Evolutionary conservation across 495 filamentous ascomycete genomes (phyloP), one percentile per base, ranked within the genome.

Genomic region (Penicillium paxilli): DNA sequence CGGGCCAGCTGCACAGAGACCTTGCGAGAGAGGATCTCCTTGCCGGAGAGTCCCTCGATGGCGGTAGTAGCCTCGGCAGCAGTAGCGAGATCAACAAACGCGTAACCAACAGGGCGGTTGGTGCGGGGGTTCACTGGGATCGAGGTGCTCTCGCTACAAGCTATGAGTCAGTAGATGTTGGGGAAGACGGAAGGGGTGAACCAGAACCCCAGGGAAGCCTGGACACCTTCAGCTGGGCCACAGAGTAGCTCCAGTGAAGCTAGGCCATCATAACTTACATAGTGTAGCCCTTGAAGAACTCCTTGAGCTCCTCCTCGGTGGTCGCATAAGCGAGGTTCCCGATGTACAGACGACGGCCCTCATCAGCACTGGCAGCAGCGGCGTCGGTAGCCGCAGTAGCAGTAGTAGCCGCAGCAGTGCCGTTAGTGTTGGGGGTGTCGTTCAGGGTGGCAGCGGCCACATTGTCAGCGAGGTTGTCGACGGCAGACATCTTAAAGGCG

Each of bases 251-350:
- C 19, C 30, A 11, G 0, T 26, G 1, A 24, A 19, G 11, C 16
- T 35, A 3, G 3, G 17, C 35, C 17, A 35, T 37, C 25, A 22
- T 4, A 58, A 89, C 94, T 85, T 85, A 99, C 95, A 99, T 88
- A 77, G 91, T 87, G 86, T 92, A 97, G 75, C 83, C 87, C 79
- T 89, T 89, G 86, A 99, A 99, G 83, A 99, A 99, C 52, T 92
- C 91, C 80, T 92, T 96, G 81, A 99, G 89, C 83, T 96, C 91
- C 85, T 90, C 94, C 89, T 98, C 94, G 69, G 92, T 95, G 82
- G 94, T 98, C 85, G 94, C 92, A 74, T 98, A 98, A 52, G 94
- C 94, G 83, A 98, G 91, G 80, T 98, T 98, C 75, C 94, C 94
- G 80, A 98, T 98, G 79, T 98, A 98, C 59, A 98, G 85, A 79